Conservation (phyloP, 495 filamentous ascomycete genomes). For the Aspergillus ellipticus region DNA sequence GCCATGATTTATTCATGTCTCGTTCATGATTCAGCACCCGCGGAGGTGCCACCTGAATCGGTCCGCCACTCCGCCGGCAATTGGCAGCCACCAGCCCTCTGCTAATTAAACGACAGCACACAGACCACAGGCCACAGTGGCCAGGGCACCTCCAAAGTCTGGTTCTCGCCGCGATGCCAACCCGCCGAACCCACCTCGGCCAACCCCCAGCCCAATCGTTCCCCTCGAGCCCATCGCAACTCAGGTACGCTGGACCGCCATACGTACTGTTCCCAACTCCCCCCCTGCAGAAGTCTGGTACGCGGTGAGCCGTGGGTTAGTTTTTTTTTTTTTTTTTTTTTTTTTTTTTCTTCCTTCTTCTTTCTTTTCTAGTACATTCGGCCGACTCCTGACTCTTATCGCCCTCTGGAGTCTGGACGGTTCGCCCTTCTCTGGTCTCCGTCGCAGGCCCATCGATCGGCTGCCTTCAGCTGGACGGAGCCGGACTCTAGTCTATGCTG, state of each 20-base stretch:
- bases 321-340: neutral
- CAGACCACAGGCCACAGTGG: conserved; percentile 6
- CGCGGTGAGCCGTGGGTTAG: neutral
- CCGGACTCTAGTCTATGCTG: neutral
- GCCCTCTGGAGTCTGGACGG: too few relatives aligned
- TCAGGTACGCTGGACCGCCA: neutral
- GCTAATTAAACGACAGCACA: conserved; percentile 5
- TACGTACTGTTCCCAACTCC: neutral
- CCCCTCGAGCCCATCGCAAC: neutral
- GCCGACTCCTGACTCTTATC: neutral
- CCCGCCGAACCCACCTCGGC: neutral
- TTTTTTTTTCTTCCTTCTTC: neutral
- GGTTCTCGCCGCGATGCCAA: conserved; percentile 4
- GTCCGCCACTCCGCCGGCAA: neutral
- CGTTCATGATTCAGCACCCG: too few relatives aligned
- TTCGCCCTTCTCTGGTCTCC: too few relatives aligned
- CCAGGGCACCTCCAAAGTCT: neutral
- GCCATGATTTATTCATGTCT: too few relatives aligned
- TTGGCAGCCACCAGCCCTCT: neutral
- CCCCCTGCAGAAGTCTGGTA: neutral
- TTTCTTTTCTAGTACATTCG: neutral
- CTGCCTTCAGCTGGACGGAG: neutral
- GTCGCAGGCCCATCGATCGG: too few relatives aligned
- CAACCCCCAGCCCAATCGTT: neutral
- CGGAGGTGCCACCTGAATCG: neutral